Evolutionary conservation across 805 yeast genomes (phyloP).

Genomic region (Candida easanensis): DNA sequence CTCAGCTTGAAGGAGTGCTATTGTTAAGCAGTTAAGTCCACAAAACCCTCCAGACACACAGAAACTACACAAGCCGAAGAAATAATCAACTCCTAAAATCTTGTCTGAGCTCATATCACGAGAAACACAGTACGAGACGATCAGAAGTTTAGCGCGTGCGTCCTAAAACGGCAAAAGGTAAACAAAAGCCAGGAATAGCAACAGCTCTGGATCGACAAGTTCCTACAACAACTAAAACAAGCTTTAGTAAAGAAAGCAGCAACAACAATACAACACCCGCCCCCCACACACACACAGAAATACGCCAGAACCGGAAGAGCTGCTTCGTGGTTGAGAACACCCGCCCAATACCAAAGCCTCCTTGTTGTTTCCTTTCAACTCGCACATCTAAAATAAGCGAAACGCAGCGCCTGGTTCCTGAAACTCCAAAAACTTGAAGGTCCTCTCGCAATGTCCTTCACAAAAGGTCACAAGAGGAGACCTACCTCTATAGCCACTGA

Average conservation of each 20-base stretch:
- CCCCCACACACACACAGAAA: background rate
- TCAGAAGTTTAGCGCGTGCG: background rate
- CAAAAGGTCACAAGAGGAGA: conserved; percentile 22
- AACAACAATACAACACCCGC: background rate
- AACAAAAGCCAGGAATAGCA: conserved; percentile 6
- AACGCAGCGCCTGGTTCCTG: background rate
- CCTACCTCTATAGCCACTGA: conserved; percentile 29
- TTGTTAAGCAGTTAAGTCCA: too few species aligned
- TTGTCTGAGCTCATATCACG: too few species aligned
- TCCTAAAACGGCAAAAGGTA: conserved; percentile 9
- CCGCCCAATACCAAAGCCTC: too few species aligned
- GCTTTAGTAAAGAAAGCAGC: background rate
- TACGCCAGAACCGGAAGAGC: too few species aligned
- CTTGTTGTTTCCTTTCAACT: background rate
- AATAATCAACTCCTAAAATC: too few species aligned
- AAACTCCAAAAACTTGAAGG: background rate
- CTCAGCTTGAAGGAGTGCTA: too few species aligned
- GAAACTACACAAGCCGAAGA: too few species aligned
- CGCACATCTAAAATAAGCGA: conserved; percentile 1
- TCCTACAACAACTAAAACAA: background rate
- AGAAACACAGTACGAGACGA: background rate
- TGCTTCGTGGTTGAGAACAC: too few species aligned
- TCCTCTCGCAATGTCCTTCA: conserved; percentile 16
- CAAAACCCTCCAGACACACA: too few species aligned
- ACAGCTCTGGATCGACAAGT: background rate